phyloP scores from a whole-genome alignment of 106 monocot genomes.

The Dendrobium huoshanense region DNA sequence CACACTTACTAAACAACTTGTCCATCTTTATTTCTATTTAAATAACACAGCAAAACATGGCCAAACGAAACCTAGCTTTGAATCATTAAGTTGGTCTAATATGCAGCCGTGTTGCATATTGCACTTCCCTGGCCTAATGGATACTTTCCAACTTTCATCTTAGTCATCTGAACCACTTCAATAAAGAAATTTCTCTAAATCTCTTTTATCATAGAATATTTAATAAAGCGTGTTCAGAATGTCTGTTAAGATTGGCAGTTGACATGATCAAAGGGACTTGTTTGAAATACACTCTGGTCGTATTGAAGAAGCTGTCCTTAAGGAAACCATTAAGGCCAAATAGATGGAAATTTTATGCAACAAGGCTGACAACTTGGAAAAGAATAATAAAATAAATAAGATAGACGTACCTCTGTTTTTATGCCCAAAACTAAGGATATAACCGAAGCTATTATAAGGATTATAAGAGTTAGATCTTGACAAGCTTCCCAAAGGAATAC shows the following conservation, averaged over 20 bases:
- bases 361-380: neutral
- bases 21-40: neutral
- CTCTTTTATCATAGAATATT: neutral
- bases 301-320: neutral
- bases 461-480: constrained; percentile 86
- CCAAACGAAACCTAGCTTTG: neutral
- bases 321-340: neutral
- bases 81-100: neutral
- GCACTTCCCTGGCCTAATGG: too few species aligned
- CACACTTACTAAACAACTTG: neutral
- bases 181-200: neutral
- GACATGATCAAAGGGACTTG: neutral
- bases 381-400: neutral
- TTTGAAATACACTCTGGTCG: neutral
- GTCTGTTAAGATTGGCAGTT: neutral
- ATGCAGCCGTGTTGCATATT: neutral
- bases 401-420: constrained; percentile 59
- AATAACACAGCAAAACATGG: neutral
- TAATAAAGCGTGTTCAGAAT: neutral
- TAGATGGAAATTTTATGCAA: neutral
- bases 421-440: constrained; percentile 81
- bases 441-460: constrained; percentile 79
- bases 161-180: neutral
- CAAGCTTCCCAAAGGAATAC: constrained; percentile 84
- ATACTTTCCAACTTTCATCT: neutral